These are phyloP conservation scores for Syncephalastrum sp. DNA, from an alignment of 371 early-diverging fungal genomes.

Conservation along the genomic window DNA sequence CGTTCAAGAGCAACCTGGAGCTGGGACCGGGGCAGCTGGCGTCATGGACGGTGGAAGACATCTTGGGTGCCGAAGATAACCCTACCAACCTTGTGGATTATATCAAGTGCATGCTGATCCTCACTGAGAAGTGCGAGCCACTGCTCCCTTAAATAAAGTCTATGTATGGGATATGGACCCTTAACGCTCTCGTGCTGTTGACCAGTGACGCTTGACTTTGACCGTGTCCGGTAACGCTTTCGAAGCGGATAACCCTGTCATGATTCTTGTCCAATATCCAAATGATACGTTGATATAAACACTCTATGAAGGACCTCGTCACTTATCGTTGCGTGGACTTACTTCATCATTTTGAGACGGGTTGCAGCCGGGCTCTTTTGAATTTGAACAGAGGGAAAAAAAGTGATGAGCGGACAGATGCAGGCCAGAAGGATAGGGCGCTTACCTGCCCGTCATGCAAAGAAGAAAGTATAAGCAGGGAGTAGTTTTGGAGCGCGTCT, in stretches of 20 bases:
- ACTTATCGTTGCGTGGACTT: neutral
- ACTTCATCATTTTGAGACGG: constrained; percentile 27
- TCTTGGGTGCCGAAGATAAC: constrained; percentile 26
- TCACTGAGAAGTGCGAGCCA: constrained; percentile 34
- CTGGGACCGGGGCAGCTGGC: constrained; percentile 30
- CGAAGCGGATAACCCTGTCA: neutral
- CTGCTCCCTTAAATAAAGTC: constrained; percentile 2
- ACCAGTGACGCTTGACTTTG: too few species aligned
- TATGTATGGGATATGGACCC: neutral
- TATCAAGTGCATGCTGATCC: constrained; percentile 33
- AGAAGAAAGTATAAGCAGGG: constrained; percentile 15
- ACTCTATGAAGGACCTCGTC: too few species aligned
- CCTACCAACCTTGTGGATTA: constrained; percentile 27
- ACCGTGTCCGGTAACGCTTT: too few species aligned
- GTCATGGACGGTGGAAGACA: constrained; percentile 35
- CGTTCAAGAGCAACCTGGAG: constrained; percentile 29
- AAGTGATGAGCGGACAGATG: neutral
- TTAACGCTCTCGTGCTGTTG: too few species aligned
- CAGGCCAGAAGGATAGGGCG: neutral
- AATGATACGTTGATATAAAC: neutral
- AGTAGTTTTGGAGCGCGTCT: constrained; percentile 17
- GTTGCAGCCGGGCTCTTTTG: constrained; percentile 20
- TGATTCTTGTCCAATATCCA: constrained; percentile 2
- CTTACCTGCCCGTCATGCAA: constrained; percentile 17
- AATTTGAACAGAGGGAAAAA: too few species aligned